phyloP scores from a whole-genome alignment of 2,329 filamentous ascomycete species.

The Rachicladosporium sp. region DNA sequence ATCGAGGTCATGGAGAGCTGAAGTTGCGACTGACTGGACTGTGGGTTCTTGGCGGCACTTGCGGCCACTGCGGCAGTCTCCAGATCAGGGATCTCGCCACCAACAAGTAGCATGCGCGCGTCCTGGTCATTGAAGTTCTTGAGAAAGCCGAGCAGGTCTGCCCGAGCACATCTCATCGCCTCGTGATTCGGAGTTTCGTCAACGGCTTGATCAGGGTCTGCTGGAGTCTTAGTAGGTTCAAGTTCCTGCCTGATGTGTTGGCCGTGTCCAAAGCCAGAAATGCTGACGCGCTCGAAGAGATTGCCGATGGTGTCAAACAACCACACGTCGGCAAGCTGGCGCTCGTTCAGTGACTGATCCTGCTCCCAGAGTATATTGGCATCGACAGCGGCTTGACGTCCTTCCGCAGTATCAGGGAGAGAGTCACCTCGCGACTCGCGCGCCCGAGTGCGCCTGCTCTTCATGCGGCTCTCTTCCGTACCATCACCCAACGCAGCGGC shows the following conservation, averaged over 20 bases:
- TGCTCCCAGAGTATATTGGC: slow-evolving; percentile 43
- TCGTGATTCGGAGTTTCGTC: background rate
- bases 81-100: slow-evolving; percentile 16
- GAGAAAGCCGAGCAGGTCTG: slow-evolving; percentile 16
- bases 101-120: slow-evolving; percentile 15
- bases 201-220: background rate
- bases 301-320: slow-evolving; percentile 42
- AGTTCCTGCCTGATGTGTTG: slow-evolving; percentile 19
- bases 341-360: slow-evolving; percentile 41
- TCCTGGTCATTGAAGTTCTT: slow-evolving; percentile 17
- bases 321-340: slow-evolving; percentile 44
- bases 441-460: slow-evolving; percentile 49
- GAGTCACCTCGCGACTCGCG: slow-evolving; percentile 38
- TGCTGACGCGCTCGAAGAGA: slow-evolving; percentile 39
- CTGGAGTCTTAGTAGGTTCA: slow-evolving; percentile 1
- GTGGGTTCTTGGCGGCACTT: background rate
- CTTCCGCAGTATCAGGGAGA: slow-evolving; percentile 31
- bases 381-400: slow-evolving; percentile 22
- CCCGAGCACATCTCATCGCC: slow-evolving; percentile 10
- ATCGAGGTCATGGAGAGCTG: slow-evolving; percentile 8
- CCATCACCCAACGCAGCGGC: slow-evolving; percentile 47
- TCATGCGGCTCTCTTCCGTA: slow-evolving; percentile 42
- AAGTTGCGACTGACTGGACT: slow-evolving; percentile 5
- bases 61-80: slow-evolving; percentile 9
- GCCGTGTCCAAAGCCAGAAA: slow-evolving; percentile 26